Percentiles rank a stretch among this genome's conserved stretches.
phyloP scores from a whole-genome alignment of 257 asterid species.

The Petunia axillaris region DNA sequence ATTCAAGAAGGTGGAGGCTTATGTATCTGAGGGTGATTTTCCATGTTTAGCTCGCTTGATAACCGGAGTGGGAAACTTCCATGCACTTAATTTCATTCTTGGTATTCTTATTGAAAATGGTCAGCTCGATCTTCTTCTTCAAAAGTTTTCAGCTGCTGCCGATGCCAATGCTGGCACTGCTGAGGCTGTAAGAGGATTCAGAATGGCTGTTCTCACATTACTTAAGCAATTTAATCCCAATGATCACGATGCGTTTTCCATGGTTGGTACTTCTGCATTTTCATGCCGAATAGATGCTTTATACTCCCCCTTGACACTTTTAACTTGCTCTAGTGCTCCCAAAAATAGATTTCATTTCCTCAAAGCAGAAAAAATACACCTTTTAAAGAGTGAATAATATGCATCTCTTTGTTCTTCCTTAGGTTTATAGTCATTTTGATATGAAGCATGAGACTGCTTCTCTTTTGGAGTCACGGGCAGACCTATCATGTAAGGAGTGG shows the following conservation, averaged over 20 bases:
- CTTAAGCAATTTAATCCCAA: constrained; percentile 87
- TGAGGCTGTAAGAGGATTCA: constrained; percentile 89
- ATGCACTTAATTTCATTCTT: constrained; percentile 89
- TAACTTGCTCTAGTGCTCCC: background rate
- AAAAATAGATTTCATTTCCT: constrained; percentile 1
- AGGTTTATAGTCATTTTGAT: constrained; percentile 95
- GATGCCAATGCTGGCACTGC: constrained; percentile 78
- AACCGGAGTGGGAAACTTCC: constrained; percentile 96
- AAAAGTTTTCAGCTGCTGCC: constrained; percentile 89
- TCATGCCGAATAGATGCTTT: background rate
- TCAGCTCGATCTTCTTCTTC: constrained; percentile 94
- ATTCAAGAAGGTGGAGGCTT: constrained; percentile 93
- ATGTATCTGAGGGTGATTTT: constrained; percentile 95
- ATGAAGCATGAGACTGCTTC: constrained; percentile 96
- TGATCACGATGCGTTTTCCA: constrained; percentile 89
- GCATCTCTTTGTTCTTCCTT: constrained; percentile 31
- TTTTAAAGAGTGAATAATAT: constrained; percentile 25
- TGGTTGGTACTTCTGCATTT: constrained; percentile 54
- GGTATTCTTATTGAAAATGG: constrained; percentile 94
- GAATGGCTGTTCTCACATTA: constrained; percentile 96
- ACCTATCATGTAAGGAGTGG: constrained; percentile 72
- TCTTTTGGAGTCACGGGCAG: constrained; percentile 81
- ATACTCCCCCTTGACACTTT: background rate
- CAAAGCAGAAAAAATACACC: constrained; percentile 9
- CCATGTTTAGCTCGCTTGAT: constrained; percentile 96